Conservation (phyloP, 2,329 filamentous ascomycete species). For the Aspergillus carbonarius region DNA sequence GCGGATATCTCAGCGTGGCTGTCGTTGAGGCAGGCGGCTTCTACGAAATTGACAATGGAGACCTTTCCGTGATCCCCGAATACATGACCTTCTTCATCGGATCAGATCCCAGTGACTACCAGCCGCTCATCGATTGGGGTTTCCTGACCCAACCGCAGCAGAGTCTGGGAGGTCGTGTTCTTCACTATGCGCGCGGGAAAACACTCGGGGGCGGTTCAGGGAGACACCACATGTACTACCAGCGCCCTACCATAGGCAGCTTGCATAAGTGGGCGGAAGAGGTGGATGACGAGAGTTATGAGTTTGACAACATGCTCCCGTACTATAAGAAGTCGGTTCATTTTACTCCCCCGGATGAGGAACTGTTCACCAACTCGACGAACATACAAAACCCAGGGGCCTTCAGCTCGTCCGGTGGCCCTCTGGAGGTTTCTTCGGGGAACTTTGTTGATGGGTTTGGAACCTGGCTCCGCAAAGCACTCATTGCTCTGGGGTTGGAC, state of each 20-base stretch:
- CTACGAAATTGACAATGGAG: conserved; percentile 36
- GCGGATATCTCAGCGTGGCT: conserved; percentile 25
- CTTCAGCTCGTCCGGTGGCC: conserved; percentile 24
- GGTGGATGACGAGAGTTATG: conserved; percentile 35
- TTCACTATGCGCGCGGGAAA: conserved; percentile 30
- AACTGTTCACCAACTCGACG: conserved; percentile 25
- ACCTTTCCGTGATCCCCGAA: conserved; percentile 27
- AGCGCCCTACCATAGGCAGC: conserved; percentile 29
- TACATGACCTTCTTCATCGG: conserved; percentile 23
- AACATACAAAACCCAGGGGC: conserved; percentile 22
- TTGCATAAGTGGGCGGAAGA: conserved; percentile 38
- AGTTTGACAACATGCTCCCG: conserved; percentile 26
- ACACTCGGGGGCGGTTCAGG: conserved; percentile 26
- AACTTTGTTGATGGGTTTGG: conserved; percentile 28
- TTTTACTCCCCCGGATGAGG: conserved; percentile 27
- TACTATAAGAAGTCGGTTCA: conserved; percentile 28
- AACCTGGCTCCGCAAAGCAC: conserved; percentile 27
- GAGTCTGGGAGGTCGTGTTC: conserved; percentile 5
- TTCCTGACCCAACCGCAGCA: conserved; percentile 24
- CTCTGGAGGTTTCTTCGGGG: conserved; percentile 34
- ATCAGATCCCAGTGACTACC: conserved; percentile 20
- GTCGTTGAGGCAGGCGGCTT: conserved; percentile 35
- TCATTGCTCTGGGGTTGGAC: conserved; percentile 29
- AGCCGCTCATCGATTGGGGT: conserved; percentile 29
- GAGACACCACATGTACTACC: conserved; percentile 28